Evolutionary conservation across 352 stramenopile species (phyloP).

Genomic region (Sclerospora graminicola): DNA sequence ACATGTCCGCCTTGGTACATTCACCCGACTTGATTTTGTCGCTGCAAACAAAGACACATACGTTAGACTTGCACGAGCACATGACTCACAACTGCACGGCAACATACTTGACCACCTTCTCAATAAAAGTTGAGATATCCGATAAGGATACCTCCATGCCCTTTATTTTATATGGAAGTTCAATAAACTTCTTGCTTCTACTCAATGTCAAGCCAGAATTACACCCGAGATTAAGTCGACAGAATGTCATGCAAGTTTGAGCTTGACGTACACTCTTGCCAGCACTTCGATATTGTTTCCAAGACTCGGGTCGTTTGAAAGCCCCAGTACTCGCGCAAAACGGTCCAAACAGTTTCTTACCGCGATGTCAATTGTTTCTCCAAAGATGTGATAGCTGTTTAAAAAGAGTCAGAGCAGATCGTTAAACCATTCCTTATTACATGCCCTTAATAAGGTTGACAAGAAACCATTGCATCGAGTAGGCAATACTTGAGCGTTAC

Average conservation of each 20-base stretch:
- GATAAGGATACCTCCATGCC: conserved; percentile 99
- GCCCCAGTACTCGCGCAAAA: conserved; percentile 88
- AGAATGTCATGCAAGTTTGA: not conserved
- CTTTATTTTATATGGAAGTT: conserved; percentile 98
- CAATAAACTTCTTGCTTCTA: no score
- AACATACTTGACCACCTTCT: conserved; percentile 85
- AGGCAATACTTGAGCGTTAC: conserved; percentile 97
- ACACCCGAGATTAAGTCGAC: no score
- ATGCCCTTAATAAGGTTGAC: no score
- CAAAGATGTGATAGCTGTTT: conserved; percentile 98
- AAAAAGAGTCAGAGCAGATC: no score
- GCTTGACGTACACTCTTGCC: conserved; percentile 80
- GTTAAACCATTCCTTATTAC: no score
- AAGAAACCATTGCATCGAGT: conserved; percentile 85
- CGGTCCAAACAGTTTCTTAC: no score
- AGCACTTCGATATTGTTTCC: conserved; percentile 99
- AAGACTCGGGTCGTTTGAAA: conserved; percentile 97
- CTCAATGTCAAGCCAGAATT: no score
- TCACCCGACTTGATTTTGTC: no score
- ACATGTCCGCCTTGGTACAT: conserved; percentile 95
- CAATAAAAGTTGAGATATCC: conserved; percentile 95
- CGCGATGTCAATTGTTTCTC: conserved; percentile 99
- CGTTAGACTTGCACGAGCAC: not conserved
- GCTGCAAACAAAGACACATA: conserved; percentile 13
- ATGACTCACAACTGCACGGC: not conserved